Base-by-base conservation (phyloP, 768 basidiomycete genomes). In the Naganishia antarctica region DNA sequence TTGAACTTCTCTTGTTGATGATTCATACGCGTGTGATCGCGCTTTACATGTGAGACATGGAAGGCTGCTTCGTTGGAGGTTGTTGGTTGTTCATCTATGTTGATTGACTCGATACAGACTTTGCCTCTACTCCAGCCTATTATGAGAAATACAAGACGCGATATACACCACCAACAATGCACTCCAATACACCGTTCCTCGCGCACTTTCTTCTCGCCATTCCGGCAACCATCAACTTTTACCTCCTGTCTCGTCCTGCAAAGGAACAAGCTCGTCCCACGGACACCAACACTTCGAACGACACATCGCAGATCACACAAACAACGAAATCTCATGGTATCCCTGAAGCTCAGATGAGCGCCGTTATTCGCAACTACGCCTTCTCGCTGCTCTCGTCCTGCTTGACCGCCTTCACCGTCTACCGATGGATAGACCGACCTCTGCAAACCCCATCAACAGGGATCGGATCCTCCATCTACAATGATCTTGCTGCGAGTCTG, bases 321-420 rank as follows among this genome's bases (percentile, higher is more conserved):
- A 18, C 11, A 15, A 40, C 34, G 23, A 32, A 32, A 9, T 51
- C 50, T 12, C 49, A 63, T 28, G 49, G 48, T 15, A 47, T 63
- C 25, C 49, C 62, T 3, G 34, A 37, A 16, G 25, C 34, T 0
- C 62, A 63, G 23, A 23, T 51, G 37, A 23, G 40, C n/a, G 50
- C 45, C 28, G 45, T 59, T 31, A 51, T 64, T 11, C 51, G 63
- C 43, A 64, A 64, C 53, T 64, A 64, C 31, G 26, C 57, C 43
- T 58, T 59, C 31, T 49, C 53, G 9, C 46, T 64, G 18, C 34
- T 64, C 23, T 64, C 63, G 3, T 57, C 53, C 2, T 57, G 53
- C 23, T n/a, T 57, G 53, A 64, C 63, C 29, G 37, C 49, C 7
- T 18, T 53, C 41, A 47, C 51, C 21, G 43, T 51, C 25, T 51